Evolutionary conservation across 352 stramenopile genomes (phyloP).

Genomic region (Globisporangium cystogenes): DNA sequence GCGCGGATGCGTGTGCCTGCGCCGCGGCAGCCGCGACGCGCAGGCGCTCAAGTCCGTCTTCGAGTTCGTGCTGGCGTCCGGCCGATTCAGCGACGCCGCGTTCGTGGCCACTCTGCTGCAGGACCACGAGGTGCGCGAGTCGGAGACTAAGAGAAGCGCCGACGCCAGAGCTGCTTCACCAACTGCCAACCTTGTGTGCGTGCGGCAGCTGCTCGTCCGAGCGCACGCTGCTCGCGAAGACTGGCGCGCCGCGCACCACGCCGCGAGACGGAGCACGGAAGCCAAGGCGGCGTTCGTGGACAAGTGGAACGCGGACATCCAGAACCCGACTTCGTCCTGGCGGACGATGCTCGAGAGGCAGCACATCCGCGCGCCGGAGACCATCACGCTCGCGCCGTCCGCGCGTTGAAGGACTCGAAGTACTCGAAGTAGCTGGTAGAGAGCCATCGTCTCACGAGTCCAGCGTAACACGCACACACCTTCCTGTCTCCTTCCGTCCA

Average conservation of each 20-base stretch:
- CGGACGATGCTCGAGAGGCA: constrained; percentile 7
- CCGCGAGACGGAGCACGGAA: constrained; percentile 3
- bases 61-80: constrained; percentile 11
- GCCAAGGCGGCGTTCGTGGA: not conserved
- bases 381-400: constrained; percentile 2
- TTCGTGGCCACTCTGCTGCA: constrained; percentile 49
- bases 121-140: constrained; percentile 18
- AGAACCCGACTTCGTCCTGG: constrained; percentile 10
- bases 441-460: too few species aligned
- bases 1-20: constrained; percentile 35
- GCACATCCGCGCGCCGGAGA: constrained; percentile 11
- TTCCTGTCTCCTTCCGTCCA: too few species aligned
- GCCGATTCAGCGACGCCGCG: constrained; percentile 34
- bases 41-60: constrained; percentile 20
- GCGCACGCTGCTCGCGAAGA: constrained; percentile 10
- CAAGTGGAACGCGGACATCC: constrained; percentile 11
- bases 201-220: constrained; percentile 9
- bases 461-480: too few species aligned
- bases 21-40: constrained; percentile 20
- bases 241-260: constrained; percentile 7
- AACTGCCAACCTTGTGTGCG: not conserved
- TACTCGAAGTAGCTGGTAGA: too few species aligned
- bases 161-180: not conserved
- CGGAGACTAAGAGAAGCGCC: not conserved
- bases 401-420: too few species aligned